Evolutionary conservation across 139 green algal species (phyloP), one percentile per base, ranked within the genome.

Genomic region (Micractinium sp.): DNA sequence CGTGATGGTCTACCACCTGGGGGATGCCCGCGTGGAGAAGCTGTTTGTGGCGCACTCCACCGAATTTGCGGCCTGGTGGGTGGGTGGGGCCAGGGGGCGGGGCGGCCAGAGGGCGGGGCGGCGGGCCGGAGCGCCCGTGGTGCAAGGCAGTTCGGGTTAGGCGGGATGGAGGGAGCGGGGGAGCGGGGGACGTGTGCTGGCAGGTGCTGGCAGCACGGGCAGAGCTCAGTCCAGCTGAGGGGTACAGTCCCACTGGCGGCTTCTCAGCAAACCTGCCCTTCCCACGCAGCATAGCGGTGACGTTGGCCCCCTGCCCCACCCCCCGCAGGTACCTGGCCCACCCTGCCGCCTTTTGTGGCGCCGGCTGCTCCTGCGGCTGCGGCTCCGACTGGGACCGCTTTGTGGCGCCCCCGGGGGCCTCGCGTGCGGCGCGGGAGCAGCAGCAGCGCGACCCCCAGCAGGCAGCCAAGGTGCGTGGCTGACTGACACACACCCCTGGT

Each of bases 1-100:
- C 63, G 69, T 85, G 18, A 91, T 91, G 88, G 39, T 91, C 22
- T 91, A 85, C 66, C 69, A 91, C 66, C 3, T 80, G 47, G 25
- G 20, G 16, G 39, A 77, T 0, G 56, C 88, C 0, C 0, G 20
- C 4, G 88, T 91, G 85, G 88, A 91, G 85, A 35, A 25, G 12
- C 69, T 91, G 63, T 80, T 89, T 66, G 81, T 60, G 77, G 80
- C 77, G n/a, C 41, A 82, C 39, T 85, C 67, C 20, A 53, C 61
- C 16, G 60, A 88, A 41, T 36, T 91, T 56, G 82, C 71, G 0
- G 73, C 75, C 33, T 91, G 88, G 88, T 88, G 81, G 16, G 85
- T 29, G 5, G 77, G 77, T 29, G 77, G 77, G 38, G 77, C 36
- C 23, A 63, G 77, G 77, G 38, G 27, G 77, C 77, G 7, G 22